A percentile compares a stretch with the other conserved stretches of the same genome.
phyloP scores from a whole-genome alignment of 2,329 filamentous ascomycete genomes.

The Fusarium sp. region DNA sequence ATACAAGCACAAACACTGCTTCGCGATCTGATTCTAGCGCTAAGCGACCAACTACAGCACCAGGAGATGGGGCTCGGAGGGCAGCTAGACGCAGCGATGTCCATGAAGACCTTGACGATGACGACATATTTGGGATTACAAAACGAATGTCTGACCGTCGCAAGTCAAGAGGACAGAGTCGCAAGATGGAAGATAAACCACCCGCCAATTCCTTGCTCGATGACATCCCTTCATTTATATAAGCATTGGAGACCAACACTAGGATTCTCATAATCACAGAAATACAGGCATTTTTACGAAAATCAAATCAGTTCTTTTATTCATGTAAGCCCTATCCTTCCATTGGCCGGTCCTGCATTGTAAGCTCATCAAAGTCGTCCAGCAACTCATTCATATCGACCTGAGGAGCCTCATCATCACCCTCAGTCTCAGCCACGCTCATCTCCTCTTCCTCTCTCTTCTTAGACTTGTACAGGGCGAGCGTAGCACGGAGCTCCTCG shows the following conservation, averaged over 20 bases:
- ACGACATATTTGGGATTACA: slow-evolving; percentile 53
- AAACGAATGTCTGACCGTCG: slow-evolving; percentile 48
- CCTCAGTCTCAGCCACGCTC: slow-evolving; percentile 74
- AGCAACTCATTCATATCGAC: slow-evolving; percentile 85
- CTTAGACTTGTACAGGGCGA: slow-evolving; percentile 85
- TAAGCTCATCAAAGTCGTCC: slow-evolving; percentile 91
- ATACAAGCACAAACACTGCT: slow-evolving; percentile 13
- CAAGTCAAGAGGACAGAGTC: slow-evolving; percentile 48
- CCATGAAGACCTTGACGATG: slow-evolving; percentile 45
- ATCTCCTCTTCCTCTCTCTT: slow-evolving; percentile 69
- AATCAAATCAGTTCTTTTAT: slow-evolving; percentile 43
- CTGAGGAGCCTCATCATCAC: slow-evolving; percentile 74
- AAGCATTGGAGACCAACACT: slow-evolving; percentile 13
- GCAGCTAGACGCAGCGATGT: neutral
- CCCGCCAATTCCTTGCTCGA: slow-evolving; percentile 41
- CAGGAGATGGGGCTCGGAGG: neutral
- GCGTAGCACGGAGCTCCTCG: slow-evolving; percentile 82
- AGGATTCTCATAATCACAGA: neutral
- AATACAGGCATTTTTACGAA: neutral
- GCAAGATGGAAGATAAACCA: slow-evolving; percentile 30
- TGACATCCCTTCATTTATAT: slow-evolving; percentile 55
- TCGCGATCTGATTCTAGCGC: slow-evolving; percentile 1
- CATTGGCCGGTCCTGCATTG: slow-evolving; percentile 49
- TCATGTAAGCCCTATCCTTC: slow-evolving; percentile 50
- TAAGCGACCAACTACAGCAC: slow-evolving; percentile 17